Percentiles rank a stretch among this genome's conserved stretches.
These are phyloP conservation scores for Suhomyces coccinellae DNA, from an alignment of 1,139 yeast genomes.

Conservation along the genomic window DNA sequence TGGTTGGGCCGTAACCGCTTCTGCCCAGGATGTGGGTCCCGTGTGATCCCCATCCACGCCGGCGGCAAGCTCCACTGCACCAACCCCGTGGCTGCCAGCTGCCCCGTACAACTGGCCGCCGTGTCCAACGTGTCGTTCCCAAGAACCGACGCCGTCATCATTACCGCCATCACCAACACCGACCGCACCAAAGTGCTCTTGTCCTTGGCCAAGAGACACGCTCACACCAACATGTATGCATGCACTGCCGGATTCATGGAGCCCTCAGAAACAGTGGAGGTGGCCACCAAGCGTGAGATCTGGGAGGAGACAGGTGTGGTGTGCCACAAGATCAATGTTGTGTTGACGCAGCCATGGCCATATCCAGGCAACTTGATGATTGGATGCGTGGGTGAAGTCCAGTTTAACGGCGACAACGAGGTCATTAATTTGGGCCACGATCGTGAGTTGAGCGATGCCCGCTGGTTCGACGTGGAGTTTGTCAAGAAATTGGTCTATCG, in stretches of 20 bases:
- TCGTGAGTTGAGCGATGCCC: slow-evolving; percentile 78
- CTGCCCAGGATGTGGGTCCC: slow-evolving; percentile 88
- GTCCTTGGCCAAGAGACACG: slow-evolving; percentile 63
- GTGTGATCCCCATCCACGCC: slow-evolving; percentile 69
- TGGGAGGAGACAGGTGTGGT: slow-evolving; percentile 95
- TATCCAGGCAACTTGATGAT: slow-evolving; percentile 92
- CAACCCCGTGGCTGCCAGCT: slow-evolving; percentile 37
- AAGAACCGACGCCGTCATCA: slow-evolving; percentile 85
- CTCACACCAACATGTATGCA: slow-evolving; percentile 58
- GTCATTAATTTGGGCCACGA: slow-evolving; percentile 74
- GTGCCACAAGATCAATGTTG: slow-evolving; percentile 57
- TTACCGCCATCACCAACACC: slow-evolving; percentile 70
- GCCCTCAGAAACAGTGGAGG: slow-evolving; percentile 89
- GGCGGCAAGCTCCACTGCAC: slow-evolving; percentile 79
- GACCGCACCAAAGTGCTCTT: slow-evolving; percentile 65
- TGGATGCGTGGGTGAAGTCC: slow-evolving; percentile 78
- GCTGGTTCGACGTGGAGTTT: slow-evolving; percentile 70
- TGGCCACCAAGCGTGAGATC: slow-evolving; percentile 82
- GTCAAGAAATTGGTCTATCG: slow-evolving; percentile 47
- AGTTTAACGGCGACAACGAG: slow-evolving; percentile 61
- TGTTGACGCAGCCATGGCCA: slow-evolving; percentile 93
- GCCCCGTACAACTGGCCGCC: slow-evolving; percentile 55
- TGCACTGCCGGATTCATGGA: slow-evolving; percentile 96
- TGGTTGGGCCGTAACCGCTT: slow-evolving; percentile 76
- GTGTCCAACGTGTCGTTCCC: slow-evolving; percentile 78